Conservation (phyloP, 345 rosid species). For the Angophora floribunda region DNA sequence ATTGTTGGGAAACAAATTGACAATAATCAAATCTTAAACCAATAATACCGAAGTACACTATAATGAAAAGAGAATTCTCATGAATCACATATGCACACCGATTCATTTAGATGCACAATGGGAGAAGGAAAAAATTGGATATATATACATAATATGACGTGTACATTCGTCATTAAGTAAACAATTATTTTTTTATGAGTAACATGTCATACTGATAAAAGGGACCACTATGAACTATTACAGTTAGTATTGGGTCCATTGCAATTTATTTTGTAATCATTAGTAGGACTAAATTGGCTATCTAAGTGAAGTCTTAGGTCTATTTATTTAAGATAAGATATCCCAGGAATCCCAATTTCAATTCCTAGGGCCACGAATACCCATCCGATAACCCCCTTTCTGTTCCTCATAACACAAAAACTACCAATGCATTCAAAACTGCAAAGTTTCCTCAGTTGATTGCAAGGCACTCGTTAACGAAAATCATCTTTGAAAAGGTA, state of each 20-base stretch:
- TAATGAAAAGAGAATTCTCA: not conserved
- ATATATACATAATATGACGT: not conserved
- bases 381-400: not conserved
- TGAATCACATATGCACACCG: not conserved
- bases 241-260: not conserved
- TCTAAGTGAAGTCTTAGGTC: not conserved
- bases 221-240: not conserved
- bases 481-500: not conserved
- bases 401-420: not conserved
- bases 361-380: not conserved
- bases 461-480: not conserved
- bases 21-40: fast-evolving
- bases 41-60: fast-evolving
- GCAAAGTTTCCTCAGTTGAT: not conserved
- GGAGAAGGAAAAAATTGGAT: fast-evolving
- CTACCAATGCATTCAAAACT: fast-evolving
- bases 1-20: fast-evolving
- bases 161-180: not conserved
- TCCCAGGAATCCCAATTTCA: not conserved
- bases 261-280: not conserved
- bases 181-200: not conserved
- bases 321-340: not conserved
- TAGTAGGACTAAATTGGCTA: not conserved
- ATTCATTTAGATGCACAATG: not conserved
- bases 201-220: not conserved